phyloP scores from a whole-genome alignment of 1,284 basidiomycete species.

The Microbotryum intermedium region DNA sequence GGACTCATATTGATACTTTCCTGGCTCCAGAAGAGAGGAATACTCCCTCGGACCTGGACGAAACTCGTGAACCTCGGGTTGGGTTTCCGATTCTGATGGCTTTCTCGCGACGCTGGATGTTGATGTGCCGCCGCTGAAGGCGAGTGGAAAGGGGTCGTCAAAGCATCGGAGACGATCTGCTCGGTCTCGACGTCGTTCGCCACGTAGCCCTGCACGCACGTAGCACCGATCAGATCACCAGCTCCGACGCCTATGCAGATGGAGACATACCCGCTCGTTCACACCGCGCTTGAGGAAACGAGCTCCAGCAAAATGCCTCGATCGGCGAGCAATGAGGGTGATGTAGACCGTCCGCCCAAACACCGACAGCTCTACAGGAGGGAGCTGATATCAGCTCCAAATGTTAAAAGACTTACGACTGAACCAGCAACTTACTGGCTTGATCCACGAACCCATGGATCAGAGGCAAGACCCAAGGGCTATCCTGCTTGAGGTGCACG shows the following conservation, averaged over 20 bases:
- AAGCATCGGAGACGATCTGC: conserved; percentile 90
- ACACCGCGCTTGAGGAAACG: conserved; percentile 91
- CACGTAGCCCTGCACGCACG: conserved; percentile 67
- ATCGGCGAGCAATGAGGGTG: conserved; percentile 86
- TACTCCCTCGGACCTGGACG: conserved; percentile 80
- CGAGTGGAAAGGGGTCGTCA: conserved; percentile 82
- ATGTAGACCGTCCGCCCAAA: conserved; percentile 85
- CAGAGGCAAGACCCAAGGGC: conserved; percentile 82
- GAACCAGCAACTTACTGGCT: conserved; percentile 89
- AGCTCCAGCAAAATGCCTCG: conserved; percentile 91
- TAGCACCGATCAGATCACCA: not conserved
- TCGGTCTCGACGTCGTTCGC: conserved; percentile 99
- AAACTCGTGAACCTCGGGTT: conserved; percentile 85
- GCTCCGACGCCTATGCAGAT: not conserved
- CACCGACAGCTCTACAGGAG: conserved; percentile 67
- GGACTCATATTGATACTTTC: conserved; percentile 60
- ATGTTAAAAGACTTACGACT: no score
- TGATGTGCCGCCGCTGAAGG: not conserved
- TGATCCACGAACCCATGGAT: conserved; percentile 97
- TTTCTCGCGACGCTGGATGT: conserved; percentile 23
- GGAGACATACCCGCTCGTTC: conserved; percentile 64
- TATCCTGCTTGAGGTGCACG: conserved; percentile 45
- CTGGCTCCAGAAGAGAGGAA: conserved; percentile 45
- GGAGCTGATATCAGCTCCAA: not conserved
- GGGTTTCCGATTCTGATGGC: conserved; percentile 44